phyloP scores from a whole-genome alignment of 2,329 filamentous ascomycete genomes.

The Fonsecaea erecta region DNA sequence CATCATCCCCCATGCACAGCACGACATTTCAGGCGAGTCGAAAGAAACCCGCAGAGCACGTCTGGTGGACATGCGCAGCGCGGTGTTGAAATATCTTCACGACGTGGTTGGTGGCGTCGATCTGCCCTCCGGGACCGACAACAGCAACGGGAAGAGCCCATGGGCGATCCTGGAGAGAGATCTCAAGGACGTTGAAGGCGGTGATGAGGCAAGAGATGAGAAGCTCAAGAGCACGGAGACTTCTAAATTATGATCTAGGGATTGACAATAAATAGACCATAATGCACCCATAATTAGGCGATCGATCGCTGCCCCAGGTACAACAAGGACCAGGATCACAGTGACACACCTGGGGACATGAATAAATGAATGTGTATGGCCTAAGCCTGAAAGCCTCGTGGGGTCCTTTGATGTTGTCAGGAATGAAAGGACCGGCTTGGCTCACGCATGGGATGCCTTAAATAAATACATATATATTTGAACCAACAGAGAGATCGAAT shows the following conservation, averaged over 20 bases:
- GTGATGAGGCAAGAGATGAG: neutral
- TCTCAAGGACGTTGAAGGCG: neutral
- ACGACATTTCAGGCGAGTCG: constrained; percentile 32
- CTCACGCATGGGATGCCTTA: neutral
- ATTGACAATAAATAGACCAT: neutral
- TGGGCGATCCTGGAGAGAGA: neutral
- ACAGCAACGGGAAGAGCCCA: neutral
- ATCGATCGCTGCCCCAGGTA: neutral
- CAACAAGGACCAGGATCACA: neutral
- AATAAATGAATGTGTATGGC: too few species aligned
- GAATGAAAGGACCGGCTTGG: neutral
- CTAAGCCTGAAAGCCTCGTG: neutral
- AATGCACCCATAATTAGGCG: neutral
- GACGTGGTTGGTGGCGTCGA: constrained; percentile 29
- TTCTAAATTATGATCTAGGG: neutral
- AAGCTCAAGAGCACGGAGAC: neutral
- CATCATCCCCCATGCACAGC: constrained; percentile 30
- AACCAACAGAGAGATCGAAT: too few species aligned
- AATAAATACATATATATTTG: too few species aligned
- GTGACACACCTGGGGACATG: too few species aligned
- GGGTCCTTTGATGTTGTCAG: neutral
- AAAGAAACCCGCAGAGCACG: constrained; percentile 30
- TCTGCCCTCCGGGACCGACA: neutral
- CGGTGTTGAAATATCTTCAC: constrained; percentile 34
- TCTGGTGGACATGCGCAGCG: constrained; percentile 31